phyloP scores from a whole-genome alignment of 2,329 filamentous ascomycete genomes.

The Tolypocladium amazonense region DNA sequence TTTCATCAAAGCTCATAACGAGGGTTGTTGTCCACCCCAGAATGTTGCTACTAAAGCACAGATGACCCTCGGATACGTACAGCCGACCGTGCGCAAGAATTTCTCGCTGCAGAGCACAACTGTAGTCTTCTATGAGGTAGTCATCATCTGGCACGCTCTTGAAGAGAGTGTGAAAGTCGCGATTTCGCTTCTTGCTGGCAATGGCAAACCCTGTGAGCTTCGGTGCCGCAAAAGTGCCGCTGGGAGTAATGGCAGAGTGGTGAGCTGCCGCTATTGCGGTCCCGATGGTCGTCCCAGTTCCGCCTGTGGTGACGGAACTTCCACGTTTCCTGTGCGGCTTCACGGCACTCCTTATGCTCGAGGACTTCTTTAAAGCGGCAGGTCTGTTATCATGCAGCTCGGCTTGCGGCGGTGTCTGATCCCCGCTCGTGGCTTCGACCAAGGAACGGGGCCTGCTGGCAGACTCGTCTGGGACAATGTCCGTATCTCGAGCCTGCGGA shows the following conservation, averaged over 20 bases:
- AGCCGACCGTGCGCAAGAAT: constrained; percentile 88
- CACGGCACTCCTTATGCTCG: constrained; percentile 55
- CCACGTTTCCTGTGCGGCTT: constrained; percentile 63
- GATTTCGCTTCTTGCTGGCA: constrained; percentile 89
- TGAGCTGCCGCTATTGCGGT: constrained; percentile 63
- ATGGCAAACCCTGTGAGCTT: constrained; percentile 92
- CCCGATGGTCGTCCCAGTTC: constrained; percentile 42
- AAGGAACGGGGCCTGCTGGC: constrained; percentile 36
- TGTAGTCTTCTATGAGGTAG: constrained; percentile 97
- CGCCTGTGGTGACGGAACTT: constrained; percentile 62
- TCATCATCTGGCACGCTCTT: constrained; percentile 96
- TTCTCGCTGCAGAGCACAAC: constrained; percentile 88
- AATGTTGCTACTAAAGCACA: constrained; percentile 99
- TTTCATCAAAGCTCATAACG: constrained; percentile 96
- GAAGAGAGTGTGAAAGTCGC: constrained; percentile 88
- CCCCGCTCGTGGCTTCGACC: constrained; percentile 38
- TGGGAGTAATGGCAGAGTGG: constrained; percentile 55
- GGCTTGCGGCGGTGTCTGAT: constrained; percentile 52
- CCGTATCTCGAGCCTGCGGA: constrained; percentile 13
- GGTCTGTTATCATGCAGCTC: constrained; percentile 54
- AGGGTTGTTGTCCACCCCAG: constrained; percentile 95
- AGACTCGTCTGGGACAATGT: constrained; percentile 21
- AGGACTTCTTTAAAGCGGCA: constrained; percentile 47
- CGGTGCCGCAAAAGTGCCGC: constrained; percentile 46
- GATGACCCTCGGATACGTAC: constrained; percentile 93